A percentile compares a stretch with the other conserved stretches of the same genome.
These are phyloP conservation scores for Strigomonas galati DNA, from an alignment of 208 protist genomes.

Conservation along the genomic window DNA sequence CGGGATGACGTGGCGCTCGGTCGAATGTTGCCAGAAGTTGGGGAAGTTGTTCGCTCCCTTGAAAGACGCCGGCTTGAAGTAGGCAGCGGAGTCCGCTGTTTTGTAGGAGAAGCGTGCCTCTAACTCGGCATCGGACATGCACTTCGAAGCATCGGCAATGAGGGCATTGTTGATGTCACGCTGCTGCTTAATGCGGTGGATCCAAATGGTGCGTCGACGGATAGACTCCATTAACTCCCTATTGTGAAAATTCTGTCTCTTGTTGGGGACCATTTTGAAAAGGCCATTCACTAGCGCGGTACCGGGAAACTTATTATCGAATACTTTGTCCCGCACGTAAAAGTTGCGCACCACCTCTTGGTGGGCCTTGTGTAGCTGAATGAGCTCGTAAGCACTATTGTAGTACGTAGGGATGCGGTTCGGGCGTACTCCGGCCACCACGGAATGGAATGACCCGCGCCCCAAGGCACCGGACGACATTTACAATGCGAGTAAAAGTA, in stretches of 20 bases:
- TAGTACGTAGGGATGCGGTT: constrained; percentile 67
- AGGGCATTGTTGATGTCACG: constrained; percentile 71
- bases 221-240: constrained; percentile 78
- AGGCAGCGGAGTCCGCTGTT: constrained; percentile 72
- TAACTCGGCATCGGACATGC: constrained; percentile 31
- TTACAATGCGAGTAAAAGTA: constrained; percentile 9
- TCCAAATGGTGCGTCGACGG: constrained; percentile 77
- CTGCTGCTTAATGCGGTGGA: constrained; percentile 78
- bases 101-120: constrained; percentile 48
- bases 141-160: constrained; percentile 28
- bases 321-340: constrained; percentile 80
- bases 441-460: constrained; percentile 75
- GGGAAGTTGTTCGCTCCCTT: constrained; percentile 71
- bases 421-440: constrained; percentile 60
- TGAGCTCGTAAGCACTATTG: constrained; percentile 64
- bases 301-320: constrained; percentile 89
- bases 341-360: constrained; percentile 72
- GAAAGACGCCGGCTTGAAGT: constrained; percentile 71
- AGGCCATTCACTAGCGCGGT: constrained; percentile 74
- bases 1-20: constrained; percentile 70
- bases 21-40: constrained; percentile 90
- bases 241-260: constrained; percentile 68
- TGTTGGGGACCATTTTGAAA: constrained; percentile 85
- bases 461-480: constrained; percentile 86
- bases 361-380: constrained; percentile 75